Evolutionary conservation across 2,329 filamentous ascomycete species (phyloP), one percentile per base, ranked within the genome.

Genomic region (Neofusicoccum parvum): DNA sequence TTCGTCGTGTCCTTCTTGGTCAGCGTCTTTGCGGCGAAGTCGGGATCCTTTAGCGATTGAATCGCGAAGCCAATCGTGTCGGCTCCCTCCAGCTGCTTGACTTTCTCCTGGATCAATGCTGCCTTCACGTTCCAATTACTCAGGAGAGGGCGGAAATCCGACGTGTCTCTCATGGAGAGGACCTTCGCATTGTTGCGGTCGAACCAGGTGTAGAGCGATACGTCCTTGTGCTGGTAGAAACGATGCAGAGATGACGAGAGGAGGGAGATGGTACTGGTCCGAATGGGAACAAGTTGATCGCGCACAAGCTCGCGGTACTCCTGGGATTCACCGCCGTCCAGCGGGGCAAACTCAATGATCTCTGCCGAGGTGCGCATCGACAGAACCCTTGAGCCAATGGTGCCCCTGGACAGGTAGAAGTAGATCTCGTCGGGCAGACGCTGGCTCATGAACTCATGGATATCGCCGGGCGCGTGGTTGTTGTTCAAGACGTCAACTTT

Each of bases 391-490:
- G 92, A 85, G 34, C 92, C 88, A 69, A 98, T 87, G 49, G 97
- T 81, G 39, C 92, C 95, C 60, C 87, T 89, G 66, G 92, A 93
- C 58, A 97, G 84, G 76, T 98, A 98, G 77, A 92, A 91, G 75
- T 94, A 94, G 17, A 98, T 83, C 78, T 99, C 95, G 46, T 93
- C 88, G 0, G 95, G 93, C 5, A 99, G 83, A 67, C 94, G 90
- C 66, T 96, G 87, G n/a, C 93, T 93, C 68, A 97, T 87, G 74
- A 97, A 94, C 73, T 94, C 90, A 74, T 96, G 92, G 69, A 95
- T 89, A 74, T 98, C 94, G 51, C 86, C 86, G 2, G 95, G 94
- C 20, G 93, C 86, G 64, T 87, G 84, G 7, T 92, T 90, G 64
- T 84, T 86, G 71, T 94, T 89, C 71, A 92, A 84, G 15, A 93